Evolutionary conservation across 2,329 filamentous ascomycete genomes (phyloP).

Genomic region (Botryosphaeria dothidea): DNA sequence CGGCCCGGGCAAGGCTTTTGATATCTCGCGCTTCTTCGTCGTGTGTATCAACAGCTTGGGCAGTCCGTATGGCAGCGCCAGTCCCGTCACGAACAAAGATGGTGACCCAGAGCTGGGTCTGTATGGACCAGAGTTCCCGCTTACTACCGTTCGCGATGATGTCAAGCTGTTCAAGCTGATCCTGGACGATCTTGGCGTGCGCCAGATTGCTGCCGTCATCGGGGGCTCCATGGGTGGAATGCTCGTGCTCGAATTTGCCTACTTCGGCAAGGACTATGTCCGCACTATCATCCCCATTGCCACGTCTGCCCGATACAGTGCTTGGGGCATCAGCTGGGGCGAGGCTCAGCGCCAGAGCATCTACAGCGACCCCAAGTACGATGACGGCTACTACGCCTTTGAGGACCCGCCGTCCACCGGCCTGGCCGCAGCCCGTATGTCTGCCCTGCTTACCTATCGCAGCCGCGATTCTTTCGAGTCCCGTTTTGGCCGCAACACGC

Average conservation of each 20-base stretch:
- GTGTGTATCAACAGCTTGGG: conserved; percentile 85
- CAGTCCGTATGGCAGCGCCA: conserved; percentile 84
- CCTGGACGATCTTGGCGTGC: conserved; percentile 77
- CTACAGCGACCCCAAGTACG: conserved; percentile 97
- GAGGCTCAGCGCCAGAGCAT: conserved; percentile 90
- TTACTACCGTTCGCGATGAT: conserved; percentile 94
- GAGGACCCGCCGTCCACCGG: conserved; percentile 84
- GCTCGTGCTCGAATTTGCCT: conserved; percentile 90
- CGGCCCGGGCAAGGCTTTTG: conserved; percentile 75
- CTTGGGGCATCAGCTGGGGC: conserved; percentile 90
- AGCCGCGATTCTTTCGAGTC: conserved; percentile 97
- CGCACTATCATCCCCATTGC: conserved; percentile 79
- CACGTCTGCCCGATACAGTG: conserved; percentile 80
- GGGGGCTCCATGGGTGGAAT: conserved; percentile 87
- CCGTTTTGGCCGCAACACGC: conserved; percentile 89
- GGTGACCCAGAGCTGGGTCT: conserved; percentile 71
- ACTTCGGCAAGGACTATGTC: conserved; percentile 84
- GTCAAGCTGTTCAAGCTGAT: conserved; percentile 83
- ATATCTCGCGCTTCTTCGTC: conserved; percentile 80
- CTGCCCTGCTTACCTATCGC: conserved; percentile 90
- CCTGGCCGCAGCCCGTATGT: conserved; percentile 93
- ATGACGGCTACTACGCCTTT: conserved; percentile 92
- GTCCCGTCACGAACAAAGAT: conserved; percentile 84
- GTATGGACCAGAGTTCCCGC: conserved; percentile 93
- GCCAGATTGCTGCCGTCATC: conserved; percentile 74